These are phyloP conservation scores for Diaporthe eres DNA, from an alignment of 2,329 filamentous ascomycete species.

Conservation along the genomic window DNA sequence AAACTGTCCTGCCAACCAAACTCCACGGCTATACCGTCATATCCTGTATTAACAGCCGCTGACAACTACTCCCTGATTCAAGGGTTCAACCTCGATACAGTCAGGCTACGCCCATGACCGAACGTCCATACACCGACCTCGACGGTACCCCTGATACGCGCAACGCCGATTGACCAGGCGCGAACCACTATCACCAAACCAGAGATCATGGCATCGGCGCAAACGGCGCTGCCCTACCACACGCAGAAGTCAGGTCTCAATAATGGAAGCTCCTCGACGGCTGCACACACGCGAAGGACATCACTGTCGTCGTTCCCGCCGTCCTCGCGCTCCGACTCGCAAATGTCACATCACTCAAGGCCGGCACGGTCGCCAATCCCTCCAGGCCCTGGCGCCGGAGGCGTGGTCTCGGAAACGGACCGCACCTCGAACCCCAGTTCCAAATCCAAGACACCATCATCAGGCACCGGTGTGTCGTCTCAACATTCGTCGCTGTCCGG, in stretches of 20 bases:
- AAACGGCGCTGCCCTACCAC: slow-evolving; percentile 59
- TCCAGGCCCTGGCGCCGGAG: slow-evolving; percentile 45
- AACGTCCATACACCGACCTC: slow-evolving; percentile 3
- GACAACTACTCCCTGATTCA: background rate
- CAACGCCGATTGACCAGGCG: slow-evolving; percentile 6
- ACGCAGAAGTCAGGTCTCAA: slow-evolving; percentile 56
- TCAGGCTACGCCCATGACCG: slow-evolving; percentile 15
- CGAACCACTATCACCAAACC: background rate
- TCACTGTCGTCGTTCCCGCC: slow-evolving; percentile 77
- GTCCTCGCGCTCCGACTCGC: slow-evolving; percentile 69
- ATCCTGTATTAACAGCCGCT: background rate
- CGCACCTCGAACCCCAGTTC: slow-evolving; percentile 71
- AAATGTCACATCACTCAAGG: slow-evolving; percentile 68
- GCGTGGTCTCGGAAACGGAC: slow-evolving; percentile 62
- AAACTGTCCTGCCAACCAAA: background rate
- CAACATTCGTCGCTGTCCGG: slow-evolving; percentile 73
- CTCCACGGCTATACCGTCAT: background rate
- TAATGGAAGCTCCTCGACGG: slow-evolving; percentile 45
- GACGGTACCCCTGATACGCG: background rate
- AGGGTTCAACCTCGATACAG: background rate
- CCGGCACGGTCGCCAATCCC: slow-evolving; percentile 70
- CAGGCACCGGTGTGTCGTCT: slow-evolving; percentile 67
- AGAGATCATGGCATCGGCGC: slow-evolving; percentile 55
- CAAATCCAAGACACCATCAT: slow-evolving; percentile 72
- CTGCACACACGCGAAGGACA: slow-evolving; percentile 59